phyloP scores from a whole-genome alignment of 441 rosid genomes.

The Brassica hybrid region DNA sequence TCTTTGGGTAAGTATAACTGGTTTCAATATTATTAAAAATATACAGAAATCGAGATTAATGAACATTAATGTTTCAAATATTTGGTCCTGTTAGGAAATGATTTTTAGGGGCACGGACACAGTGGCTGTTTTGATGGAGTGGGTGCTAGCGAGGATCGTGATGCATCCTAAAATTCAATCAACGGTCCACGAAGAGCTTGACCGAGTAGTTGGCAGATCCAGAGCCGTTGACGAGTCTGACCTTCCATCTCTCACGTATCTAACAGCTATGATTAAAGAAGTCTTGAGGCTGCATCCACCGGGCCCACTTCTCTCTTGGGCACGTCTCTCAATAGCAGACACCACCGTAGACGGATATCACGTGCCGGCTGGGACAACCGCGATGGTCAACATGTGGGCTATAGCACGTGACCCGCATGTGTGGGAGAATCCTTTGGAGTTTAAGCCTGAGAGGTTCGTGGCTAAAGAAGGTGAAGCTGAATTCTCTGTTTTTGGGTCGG shows the following conservation, averaged over 20 bases:
- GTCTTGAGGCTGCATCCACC: constrained; percentile 75
- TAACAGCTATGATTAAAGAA: constrained; percentile 62
- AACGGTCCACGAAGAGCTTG: constrained; percentile 61
- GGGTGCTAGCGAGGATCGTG: constrained; percentile 70
- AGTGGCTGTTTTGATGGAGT: constrained; percentile 66
- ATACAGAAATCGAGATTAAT: background rate
- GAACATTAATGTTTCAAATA: background rate
- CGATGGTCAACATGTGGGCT: constrained; percentile 86
- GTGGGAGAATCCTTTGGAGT: constrained; percentile 60
- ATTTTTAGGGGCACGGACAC: constrained; percentile 79
- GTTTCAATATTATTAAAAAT: background rate
- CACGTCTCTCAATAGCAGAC: constrained; percentile 63
- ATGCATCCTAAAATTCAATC: constrained; percentile 58
- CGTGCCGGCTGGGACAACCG: constrained; percentile 68
- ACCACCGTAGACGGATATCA: constrained; percentile 61
- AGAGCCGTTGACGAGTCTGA: constrained; percentile 54
- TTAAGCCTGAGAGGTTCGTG: constrained; percentile 60
- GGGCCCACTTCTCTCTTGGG: constrained; percentile 77
- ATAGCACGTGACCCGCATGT: constrained; percentile 62
- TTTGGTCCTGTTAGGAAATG: constrained; percentile 54
- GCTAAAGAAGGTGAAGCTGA: constrained; percentile 48
- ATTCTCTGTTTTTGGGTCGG: constrained; percentile 67
- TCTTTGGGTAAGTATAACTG: constrained; percentile 76
- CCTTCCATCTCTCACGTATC: constrained; percentile 47
- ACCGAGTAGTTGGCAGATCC: constrained; percentile 55